These are phyloP conservation scores for Penicillium turbatum DNA, from an alignment of 495 filamentous ascomycete genomes.

Conservation along the genomic window DNA sequence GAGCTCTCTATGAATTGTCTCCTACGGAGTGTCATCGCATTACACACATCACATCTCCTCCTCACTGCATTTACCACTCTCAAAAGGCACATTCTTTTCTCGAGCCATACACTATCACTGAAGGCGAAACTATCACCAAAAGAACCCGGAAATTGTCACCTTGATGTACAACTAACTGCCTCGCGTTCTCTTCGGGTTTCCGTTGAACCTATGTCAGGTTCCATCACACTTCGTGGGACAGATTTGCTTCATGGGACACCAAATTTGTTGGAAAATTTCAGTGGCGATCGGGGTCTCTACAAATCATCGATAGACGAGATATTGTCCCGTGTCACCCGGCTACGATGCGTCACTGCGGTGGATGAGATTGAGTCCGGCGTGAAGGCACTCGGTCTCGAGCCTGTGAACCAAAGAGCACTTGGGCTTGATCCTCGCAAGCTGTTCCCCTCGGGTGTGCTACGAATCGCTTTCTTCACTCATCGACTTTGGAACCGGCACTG, in stretches of 20 bases:
- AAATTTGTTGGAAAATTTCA: conserved; percentile 43
- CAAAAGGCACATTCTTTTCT: conserved; percentile 52
- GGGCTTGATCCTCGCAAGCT: conserved; percentile 55
- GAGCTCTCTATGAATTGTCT: conserved; percentile 68
- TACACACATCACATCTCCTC: conserved; percentile 66
- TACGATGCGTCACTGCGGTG: conserved; percentile 54
- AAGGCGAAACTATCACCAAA: conserved; percentile 48
- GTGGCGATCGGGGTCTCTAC: conserved; percentile 32
- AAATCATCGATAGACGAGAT: conserved; percentile 53
- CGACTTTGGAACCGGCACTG: conserved; percentile 60
- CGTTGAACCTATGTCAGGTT: conserved; percentile 60
- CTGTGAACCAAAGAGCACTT: conserved; percentile 49
- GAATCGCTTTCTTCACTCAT: conserved; percentile 61
- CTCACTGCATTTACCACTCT: conserved; percentile 56
- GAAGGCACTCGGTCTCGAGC: conserved; percentile 58
- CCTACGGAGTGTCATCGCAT: conserved; percentile 67
- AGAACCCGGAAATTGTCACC: conserved; percentile 59
- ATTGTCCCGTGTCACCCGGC: conserved; percentile 45
- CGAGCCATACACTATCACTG: conserved; percentile 50
- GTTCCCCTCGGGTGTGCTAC: conserved; percentile 56
- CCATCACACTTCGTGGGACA: conserved; percentile 32
- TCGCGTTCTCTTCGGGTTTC: conserved; percentile 54
- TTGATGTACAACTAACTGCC: conserved; percentile 64
- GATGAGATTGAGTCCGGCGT: conserved; percentile 61
- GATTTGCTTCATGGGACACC: conserved; percentile 32